These are phyloP conservation scores for Teratosphaeriaceae sp. DNA, from an alignment of 2,329 filamentous ascomycete genomes.

Conservation along the genomic window DNA sequence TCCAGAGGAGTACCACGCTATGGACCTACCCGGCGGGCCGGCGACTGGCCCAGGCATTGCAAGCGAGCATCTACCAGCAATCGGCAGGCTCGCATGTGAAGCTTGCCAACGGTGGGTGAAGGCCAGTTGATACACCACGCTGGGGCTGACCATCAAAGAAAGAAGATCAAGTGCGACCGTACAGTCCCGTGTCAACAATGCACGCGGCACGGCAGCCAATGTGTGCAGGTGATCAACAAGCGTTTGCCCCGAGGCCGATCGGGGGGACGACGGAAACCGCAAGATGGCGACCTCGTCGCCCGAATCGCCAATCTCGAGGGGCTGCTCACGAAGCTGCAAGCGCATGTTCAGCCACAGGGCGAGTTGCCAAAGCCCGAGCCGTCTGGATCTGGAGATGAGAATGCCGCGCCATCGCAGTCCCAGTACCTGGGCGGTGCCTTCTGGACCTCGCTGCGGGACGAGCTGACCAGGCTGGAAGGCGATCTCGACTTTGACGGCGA, in stretches of 20 bases:
- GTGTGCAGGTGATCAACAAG: not conserved
- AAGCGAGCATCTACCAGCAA: no score
- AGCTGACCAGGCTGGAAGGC: not conserved
- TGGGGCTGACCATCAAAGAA: no score
- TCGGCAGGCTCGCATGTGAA: no score
- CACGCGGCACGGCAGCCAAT: not conserved
- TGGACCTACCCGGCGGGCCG: no score
- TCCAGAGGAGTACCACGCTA: no score
- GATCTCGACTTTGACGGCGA: not conserved
- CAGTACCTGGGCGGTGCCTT: not conserved
- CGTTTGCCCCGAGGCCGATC: not conserved
- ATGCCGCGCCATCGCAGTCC: not conserved
- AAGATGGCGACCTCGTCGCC: not conserved
- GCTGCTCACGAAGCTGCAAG: not conserved
- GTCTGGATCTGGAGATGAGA: not conserved
- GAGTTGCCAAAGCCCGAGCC: not conserved
- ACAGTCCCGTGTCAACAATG: not conserved
- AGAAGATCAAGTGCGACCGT: constrained; percentile 2
- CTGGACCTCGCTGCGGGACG: not conserved
- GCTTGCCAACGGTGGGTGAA: no score
- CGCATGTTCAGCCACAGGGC: not conserved
- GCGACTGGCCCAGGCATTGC: no score
- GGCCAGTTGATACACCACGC: no score
- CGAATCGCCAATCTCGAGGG: not conserved
- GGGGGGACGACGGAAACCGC: not conserved